Percentiles rank a stretch among this genome's conserved stretches.
These are phyloP conservation scores for Ramaria sp. DNA, from an alignment of 768 basidiomycete species.

Conservation along the genomic window DNA sequence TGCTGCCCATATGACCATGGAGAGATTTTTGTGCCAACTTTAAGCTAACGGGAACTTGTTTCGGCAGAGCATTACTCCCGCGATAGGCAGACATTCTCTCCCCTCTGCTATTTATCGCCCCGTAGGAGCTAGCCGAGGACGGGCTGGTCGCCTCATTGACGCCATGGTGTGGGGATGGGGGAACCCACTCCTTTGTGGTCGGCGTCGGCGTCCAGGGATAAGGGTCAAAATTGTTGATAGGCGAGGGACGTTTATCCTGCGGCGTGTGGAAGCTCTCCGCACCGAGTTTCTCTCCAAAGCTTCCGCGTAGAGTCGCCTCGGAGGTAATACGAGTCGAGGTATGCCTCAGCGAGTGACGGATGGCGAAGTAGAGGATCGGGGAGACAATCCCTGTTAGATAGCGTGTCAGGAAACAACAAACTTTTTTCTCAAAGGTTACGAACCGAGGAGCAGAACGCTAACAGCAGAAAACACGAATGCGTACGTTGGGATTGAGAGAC, in stretches of 20 bases:
- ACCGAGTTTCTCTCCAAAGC: background rate
- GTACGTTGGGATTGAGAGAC: conserved; percentile 35
- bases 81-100: background rate
- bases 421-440: background rate
- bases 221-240: background rate
- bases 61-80: background rate
- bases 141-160: background rate
- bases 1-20: background rate
- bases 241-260: background rate
- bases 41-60: background rate
- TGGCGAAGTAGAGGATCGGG: background rate
- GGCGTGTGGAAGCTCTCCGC: background rate
- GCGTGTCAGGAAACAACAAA: background rate
- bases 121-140: background rate
- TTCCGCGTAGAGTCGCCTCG: background rate
- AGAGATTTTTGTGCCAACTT: background rate
- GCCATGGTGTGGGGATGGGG: background rate
- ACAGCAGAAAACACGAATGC: conserved; percentile 38
- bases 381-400: background rate
- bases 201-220: background rate
- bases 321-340: background rate
- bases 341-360: background rate
- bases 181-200: background rate
- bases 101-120: background rate
- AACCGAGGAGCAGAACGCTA: conserved; percentile 46